phyloP scores from a whole-genome alignment of 495 filamentous ascomycete species.

The Penicillium waksmanii region DNA sequence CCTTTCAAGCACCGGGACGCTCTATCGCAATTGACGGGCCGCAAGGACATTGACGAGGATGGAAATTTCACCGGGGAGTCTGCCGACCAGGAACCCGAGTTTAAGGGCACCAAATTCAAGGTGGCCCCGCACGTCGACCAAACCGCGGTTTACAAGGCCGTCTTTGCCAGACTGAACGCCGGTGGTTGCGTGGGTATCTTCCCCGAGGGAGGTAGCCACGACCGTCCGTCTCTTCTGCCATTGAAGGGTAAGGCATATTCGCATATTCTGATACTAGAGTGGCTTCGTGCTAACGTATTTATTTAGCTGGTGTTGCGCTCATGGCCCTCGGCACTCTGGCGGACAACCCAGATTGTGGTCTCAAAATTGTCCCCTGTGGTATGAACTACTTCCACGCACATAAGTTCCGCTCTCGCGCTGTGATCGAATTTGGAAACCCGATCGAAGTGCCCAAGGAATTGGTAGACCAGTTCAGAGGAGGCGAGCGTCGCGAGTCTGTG shows the following conservation, averaged over 20 bases:
- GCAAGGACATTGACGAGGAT: conserved; percentile 64
- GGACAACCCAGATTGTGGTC: conserved; percentile 83
- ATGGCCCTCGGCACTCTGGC: conserved; percentile 95
- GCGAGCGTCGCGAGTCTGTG: conserved; percentile 83
- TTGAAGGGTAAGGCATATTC: conserved; percentile 67
- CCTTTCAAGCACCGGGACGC: conserved; percentile 74
- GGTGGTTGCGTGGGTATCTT: conserved; percentile 97
- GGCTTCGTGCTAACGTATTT: conserved; percentile 1
- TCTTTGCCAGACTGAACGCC: conserved; percentile 76
- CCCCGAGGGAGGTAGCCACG: conserved; percentile 96
- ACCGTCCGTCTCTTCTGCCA: conserved; percentile 89
- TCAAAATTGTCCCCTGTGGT: conserved; percentile 98
- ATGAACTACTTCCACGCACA: conserved; percentile 99
- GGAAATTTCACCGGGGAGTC: conserved; percentile 54
- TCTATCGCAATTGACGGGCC: conserved; percentile 77
- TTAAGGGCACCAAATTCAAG: conserved; percentile 81
- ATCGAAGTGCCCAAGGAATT: conserved; percentile 80
- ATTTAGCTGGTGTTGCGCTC: conserved; percentile 85
- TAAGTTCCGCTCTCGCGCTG: conserved; percentile 96
- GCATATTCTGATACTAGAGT: not conserved
- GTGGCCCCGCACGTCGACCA: conserved; percentile 94
- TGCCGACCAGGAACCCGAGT: conserved; percentile 48
- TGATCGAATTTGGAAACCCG: conserved; percentile 92
- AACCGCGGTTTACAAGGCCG: conserved; percentile 87
- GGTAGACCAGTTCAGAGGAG: conserved; percentile 81